Evolutionary conservation across 768 basidiomycete genomes (phyloP), one percentile per base, ranked within the genome.

Genomic region (Agrocybe praecox): DNA sequence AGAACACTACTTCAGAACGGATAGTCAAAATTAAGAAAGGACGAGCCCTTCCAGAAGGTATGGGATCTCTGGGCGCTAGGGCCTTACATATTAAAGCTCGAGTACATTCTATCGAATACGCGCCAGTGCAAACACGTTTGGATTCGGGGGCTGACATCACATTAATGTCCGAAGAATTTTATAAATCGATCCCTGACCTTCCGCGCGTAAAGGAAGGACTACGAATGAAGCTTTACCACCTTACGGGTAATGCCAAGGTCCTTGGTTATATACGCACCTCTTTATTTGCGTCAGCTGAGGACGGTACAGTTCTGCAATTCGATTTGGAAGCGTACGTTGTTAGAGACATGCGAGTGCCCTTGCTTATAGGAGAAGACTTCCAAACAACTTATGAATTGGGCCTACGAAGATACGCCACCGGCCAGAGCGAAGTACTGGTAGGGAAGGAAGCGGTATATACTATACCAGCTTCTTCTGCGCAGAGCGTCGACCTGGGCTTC

Each of bases 251-350:
- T n/a, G n/a, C n/a, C n/a, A n/a, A n/a, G n/a, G n/a, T n/a, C n/a
- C n/a, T 34, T 34, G 62, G 66, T 0, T 67, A 59, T 21, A 42
- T 61, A 1, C 26, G 50, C 0, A 60, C 58, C 1, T 17, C 29
- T 0, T 48, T 67, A 12, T 67, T 36, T 36, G 49, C 52, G 0
- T 14, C 23, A n/a, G 36, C 59, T 0, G 18, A 21, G 0, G 54
- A 59, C 17, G 48, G 56, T 7, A 36, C 11, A 0, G 26, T 56
- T 0, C 23, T 66, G 1, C 47, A 58, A 3, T 66, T 66, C 36
- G 63, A 65, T 19, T 33, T 65, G 1, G 65, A 68, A 57, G 67
- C 67, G 6, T 68, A 68, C 43, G 62, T 68, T 0, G 67, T 69
- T 0, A 24, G 62, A 1, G 57, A 53, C 0, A 69, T 69, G 66